Percentiles rank a stretch among this genome's conserved stretches.
phyloP scores from a whole-genome alignment of 2,329 filamentous ascomycete genomes.

The Diaporthe ilicicola region DNA sequence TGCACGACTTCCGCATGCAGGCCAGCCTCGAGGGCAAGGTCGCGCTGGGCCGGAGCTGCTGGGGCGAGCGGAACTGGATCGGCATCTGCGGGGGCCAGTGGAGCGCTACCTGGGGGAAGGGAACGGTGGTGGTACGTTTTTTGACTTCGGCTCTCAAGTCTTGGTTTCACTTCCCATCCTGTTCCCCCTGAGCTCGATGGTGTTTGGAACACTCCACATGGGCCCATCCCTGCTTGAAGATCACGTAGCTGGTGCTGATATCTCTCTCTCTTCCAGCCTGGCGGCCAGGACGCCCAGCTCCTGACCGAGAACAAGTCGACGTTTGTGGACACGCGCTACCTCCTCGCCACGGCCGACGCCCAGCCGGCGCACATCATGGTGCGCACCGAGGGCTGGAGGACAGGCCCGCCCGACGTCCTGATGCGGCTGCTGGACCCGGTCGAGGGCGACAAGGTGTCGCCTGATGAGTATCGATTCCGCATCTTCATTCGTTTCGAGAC shows the following conservation, averaged over 20 bases:
- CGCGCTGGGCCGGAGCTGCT: slow-evolving; percentile 27
- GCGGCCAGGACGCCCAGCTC: slow-evolving; percentile 35
- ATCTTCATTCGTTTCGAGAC: slow-evolving; percentile 29
- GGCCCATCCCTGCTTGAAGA: too few relatives aligned
- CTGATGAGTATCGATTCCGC: slow-evolving; percentile 29
- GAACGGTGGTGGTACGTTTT: slow-evolving; percentile 31
- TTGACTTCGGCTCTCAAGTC: not conserved
- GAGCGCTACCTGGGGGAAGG: slow-evolving; percentile 33
- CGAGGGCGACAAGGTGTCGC: slow-evolving; percentile 30
- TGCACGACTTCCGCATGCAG: slow-evolving; percentile 33
- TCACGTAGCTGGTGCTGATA: not conserved
- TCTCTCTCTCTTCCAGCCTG: slow-evolving; percentile 7
- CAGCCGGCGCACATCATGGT: slow-evolving; percentile 36
- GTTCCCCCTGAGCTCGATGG: too few relatives aligned
- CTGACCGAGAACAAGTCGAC: slow-evolving; percentile 32
- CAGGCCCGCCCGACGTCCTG: slow-evolving; percentile 34
- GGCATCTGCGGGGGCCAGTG: slow-evolving; percentile 33
- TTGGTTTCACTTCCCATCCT: not conserved
- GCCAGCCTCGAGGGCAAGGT: slow-evolving; percentile 31
- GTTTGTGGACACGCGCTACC: slow-evolving; percentile 34
- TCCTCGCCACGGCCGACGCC: slow-evolving; percentile 31
- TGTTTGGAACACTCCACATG: too few relatives aligned
- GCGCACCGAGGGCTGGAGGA: slow-evolving; percentile 34
- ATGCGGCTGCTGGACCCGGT: slow-evolving; percentile 32
- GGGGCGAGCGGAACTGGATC: slow-evolving; percentile 36